Conservation (phyloP, 2,329 filamentous ascomycete species). For the Colletotrichum sublineola region DNA sequence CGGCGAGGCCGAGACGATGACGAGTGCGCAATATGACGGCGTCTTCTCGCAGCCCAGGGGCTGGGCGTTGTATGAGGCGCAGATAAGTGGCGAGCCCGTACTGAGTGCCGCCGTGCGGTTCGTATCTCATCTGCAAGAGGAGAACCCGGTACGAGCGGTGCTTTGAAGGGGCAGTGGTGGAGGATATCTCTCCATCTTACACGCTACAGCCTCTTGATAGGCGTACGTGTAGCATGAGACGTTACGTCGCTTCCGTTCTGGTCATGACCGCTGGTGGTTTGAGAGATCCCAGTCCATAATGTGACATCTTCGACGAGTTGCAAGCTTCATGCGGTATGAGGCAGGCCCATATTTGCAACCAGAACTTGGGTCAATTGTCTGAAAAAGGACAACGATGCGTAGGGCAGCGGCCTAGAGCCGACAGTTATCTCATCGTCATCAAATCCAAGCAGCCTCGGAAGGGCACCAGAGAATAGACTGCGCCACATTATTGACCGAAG, state of each 20-base stretch:
- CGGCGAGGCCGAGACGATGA: background rate
- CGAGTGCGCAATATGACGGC: background rate
- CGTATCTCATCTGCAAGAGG: background rate
- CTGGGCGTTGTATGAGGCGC: background rate
- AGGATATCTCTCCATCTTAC: background rate
- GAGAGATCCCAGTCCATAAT: background rate
- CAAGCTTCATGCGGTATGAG: no score
- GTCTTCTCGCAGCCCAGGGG: background rate
- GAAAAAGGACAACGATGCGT: no score
- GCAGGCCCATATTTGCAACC: no score
- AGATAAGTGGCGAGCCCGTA: no score
- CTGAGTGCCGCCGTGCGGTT: background rate
- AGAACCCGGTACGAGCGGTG: background rate
- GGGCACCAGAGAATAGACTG: background rate
- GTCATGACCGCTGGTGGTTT: background rate
- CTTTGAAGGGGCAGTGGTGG: background rate
- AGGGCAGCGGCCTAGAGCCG: no score
- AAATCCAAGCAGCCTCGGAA: no score
- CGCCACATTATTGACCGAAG: background rate
- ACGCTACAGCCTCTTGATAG: background rate
- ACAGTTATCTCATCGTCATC: no score
- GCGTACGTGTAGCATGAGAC: background rate
- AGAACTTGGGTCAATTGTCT: no score
- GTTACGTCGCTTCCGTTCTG: background rate
- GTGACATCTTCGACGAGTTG: no score